Evolutionary conservation across 805 yeast species (phyloP).

Genomic region (Candida odintsovae): DNA sequence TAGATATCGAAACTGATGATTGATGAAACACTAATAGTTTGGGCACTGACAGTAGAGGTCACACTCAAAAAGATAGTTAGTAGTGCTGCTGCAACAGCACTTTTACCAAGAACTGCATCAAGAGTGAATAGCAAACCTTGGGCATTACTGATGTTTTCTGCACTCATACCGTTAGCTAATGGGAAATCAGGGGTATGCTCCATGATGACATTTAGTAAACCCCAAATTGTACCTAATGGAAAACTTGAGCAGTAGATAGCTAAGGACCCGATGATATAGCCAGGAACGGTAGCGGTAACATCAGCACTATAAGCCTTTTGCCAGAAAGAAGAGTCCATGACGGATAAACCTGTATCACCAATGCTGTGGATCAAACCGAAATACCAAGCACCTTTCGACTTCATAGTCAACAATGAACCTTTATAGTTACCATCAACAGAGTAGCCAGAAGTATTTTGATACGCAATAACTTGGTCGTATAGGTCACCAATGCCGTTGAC

Average conservation of each 20-base stretch:
- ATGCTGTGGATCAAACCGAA: constrained; percentile 25
- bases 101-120: constrained; percentile 44
- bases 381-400: constrained; percentile 23
- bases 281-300: constrained; percentile 31
- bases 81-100: constrained; percentile 32
- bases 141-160: constrained; percentile 32
- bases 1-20: constrained; percentile 34
- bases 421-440: constrained; percentile 26
- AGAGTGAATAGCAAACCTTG: constrained; percentile 30
- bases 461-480: constrained; percentile 30
- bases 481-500: constrained; percentile 38
- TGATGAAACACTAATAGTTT: constrained; percentile 35
- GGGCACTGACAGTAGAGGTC: constrained; percentile 37
- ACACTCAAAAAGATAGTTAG: constrained; percentile 34
- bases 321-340: constrained; percentile 36
- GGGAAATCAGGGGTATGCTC: constrained; percentile 25
- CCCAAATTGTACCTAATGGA: constrained; percentile 33
- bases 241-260: constrained; percentile 30
- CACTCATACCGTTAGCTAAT: constrained; percentile 32
- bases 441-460: constrained; percentile 27
- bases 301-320: constrained; percentile 35
- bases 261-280: constrained; percentile 30
- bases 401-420: constrained; percentile 27
- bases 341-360: constrained; percentile 34
- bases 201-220: constrained; percentile 29